phyloP scores from a whole-genome alignment of 2,329 filamentous ascomycete species.

The Sporothrix inflata region DNA sequence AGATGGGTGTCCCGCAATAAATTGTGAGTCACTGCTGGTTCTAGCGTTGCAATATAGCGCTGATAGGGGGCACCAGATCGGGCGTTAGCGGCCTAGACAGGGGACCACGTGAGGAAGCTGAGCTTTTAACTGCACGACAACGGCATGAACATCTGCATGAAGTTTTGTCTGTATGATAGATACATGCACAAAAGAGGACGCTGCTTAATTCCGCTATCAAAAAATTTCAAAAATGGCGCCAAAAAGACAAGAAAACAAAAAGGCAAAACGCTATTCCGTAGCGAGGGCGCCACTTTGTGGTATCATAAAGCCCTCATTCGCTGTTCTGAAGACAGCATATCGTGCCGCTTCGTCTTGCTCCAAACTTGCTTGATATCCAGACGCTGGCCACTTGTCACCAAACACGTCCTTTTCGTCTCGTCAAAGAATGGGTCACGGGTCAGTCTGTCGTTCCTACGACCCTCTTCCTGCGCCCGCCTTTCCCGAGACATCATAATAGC shows the following conservation, averaged over 20 bases:
- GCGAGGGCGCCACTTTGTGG: not conserved
- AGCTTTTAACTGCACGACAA: constrained; percentile 8
- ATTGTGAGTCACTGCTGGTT: constrained; percentile 20
- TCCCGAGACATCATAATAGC: constrained; percentile 72
- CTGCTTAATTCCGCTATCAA: not conserved
- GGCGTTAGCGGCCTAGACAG: constrained; percentile 9
- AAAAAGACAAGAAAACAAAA: not conserved
- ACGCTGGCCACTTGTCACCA: not conserved
- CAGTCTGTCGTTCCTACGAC: constrained; percentile 1
- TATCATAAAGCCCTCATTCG: not conserved
- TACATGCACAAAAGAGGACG: not conserved
- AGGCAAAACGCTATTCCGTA: not conserved
- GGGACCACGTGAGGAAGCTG: not conserved
- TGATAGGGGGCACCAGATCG: constrained; percentile 23
- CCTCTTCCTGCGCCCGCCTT: constrained; percentile 34
- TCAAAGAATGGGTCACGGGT: no score
- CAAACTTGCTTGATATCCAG: not conserved
- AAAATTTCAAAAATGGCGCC: not conserved
- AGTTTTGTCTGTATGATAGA: not conserved
- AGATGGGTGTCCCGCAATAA: not conserved
- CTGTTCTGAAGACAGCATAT: not conserved
- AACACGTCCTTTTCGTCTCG: no score
- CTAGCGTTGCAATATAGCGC: constrained; percentile 20
- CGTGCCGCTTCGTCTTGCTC: not conserved
- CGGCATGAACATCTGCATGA: not conserved